Base-by-base conservation (phyloP, 352 stramenopile genomes). In the Pythium plurisporium region DNA sequence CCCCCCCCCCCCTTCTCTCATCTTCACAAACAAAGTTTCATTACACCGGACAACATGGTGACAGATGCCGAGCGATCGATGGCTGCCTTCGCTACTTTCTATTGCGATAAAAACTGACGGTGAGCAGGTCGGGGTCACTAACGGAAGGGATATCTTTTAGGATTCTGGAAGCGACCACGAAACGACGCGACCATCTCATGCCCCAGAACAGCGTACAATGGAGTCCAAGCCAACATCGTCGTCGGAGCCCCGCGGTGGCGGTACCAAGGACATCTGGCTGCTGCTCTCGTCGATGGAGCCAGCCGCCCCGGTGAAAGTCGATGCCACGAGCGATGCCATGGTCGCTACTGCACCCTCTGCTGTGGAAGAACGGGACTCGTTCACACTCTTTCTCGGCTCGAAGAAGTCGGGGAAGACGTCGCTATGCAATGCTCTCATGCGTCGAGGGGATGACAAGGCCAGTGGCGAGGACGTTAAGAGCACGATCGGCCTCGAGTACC, bases 401-500 rank as follows among this genome's bases (percentile, higher is more conserved):
- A 87, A 84, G 19, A 66, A 71, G 41, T 73, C 83, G 0, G 87
- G 86, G 19, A 97, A 97, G 70, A 89, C 81, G 15, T 91, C 79
- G 27, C 63, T 97, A n/a, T 77, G 79, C 12, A 69, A 70, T 15
- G 77, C 69, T 26, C 89, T 89, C 40, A 69, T 82, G 23, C 88
- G 86, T 65, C 82, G 69, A 27, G 88, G 20, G 85, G 65, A 79
- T 70, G 58, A 65, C 43, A 65, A 65, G 33, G 25, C 31, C 12
- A 38, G 45, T n/a, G 30, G 29, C 14, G 86, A 95, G 20, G 74
- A 94, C 55, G 91, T 91, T 53, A 97, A 97, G 60, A 87, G 89
- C 29, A 97, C 89, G 5, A 91, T 92, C 5, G 89, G 88, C 4
- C 71, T 97, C n/a, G 87, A 97, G 62, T 97, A 97, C 54, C 65